These are phyloP conservation scores for Globisporangium iwayamae DNA, from an alignment of 352 stramenopile species.

Conservation along the genomic window DNA sequence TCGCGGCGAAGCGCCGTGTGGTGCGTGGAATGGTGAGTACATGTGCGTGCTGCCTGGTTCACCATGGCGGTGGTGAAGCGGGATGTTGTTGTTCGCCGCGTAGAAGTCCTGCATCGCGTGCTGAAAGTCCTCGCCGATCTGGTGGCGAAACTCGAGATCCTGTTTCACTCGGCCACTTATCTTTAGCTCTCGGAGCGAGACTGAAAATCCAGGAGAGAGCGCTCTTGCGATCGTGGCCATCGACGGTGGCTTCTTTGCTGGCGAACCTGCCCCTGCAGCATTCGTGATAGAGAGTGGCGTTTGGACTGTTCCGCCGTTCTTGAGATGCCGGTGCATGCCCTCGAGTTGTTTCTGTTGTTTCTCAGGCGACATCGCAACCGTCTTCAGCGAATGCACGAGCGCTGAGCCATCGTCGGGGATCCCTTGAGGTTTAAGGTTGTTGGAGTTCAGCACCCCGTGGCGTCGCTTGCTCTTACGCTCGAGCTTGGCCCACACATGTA, in stretches of 20 bases:
- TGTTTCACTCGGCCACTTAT: slow-evolving; percentile 18
- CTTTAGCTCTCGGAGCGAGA: background rate
- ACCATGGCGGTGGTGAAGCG: background rate
- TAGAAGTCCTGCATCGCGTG: slow-evolving; percentile 63
- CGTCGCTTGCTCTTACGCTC: slow-evolving; percentile 56
- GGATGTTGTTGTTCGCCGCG: slow-evolving; percentile 13
- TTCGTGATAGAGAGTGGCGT: slow-evolving; percentile 25
- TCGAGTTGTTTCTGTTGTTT: slow-evolving; percentile 41
- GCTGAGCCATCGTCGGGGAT: slow-evolving; percentile 8
- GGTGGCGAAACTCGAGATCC: slow-evolving; percentile 31
- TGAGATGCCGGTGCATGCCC: slow-evolving; percentile 54
- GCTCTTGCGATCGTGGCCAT: slow-evolving; percentile 5
- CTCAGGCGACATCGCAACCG: slow-evolving; percentile 4
- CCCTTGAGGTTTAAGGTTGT: background rate
- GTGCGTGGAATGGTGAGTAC: background rate
- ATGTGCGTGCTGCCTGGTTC: background rate
- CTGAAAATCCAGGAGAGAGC: slow-evolving; percentile 1
- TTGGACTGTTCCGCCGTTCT: slow-evolving; percentile 49
- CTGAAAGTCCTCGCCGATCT: slow-evolving; percentile 55
- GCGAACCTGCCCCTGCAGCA: background rate
- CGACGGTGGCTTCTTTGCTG: slow-evolving; percentile 4
- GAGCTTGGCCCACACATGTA: slow-evolving; percentile 63
- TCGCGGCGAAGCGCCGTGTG: background rate
- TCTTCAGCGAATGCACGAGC: slow-evolving; percentile 13
- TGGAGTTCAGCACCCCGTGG: slow-evolving; percentile 27